phyloP scores from a whole-genome alignment of 208 protist genomes.

The Crithidia fasciculata region DNA sequence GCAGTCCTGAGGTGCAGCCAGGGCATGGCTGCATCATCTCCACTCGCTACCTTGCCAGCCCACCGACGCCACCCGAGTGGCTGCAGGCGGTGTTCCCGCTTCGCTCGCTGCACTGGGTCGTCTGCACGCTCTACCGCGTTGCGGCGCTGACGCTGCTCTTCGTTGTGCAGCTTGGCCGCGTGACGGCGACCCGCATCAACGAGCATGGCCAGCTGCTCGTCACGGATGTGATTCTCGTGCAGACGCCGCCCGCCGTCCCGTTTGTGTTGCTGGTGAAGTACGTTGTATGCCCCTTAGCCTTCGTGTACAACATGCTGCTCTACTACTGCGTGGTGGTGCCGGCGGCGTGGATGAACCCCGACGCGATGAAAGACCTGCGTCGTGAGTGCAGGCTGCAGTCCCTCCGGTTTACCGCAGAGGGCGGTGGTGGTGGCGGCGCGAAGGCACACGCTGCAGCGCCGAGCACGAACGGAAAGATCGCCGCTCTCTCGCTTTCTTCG shows the following conservation, averaged over 20 bases:
- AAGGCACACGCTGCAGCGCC: too few species aligned
- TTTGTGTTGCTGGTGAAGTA: constrained; percentile 82
- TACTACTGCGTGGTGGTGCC: constrained; percentile 83
- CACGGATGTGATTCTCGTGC: constrained; percentile 70
- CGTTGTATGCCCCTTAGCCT: constrained; percentile 57
- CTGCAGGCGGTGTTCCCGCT: constrained; percentile 58
- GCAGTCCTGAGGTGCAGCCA: constrained; percentile 16
- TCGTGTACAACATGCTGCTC: constrained; percentile 59
- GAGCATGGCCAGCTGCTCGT: constrained; percentile 68
- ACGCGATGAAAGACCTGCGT: constrained; percentile 63
- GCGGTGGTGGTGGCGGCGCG: background rate
- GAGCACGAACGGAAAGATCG: too few species aligned
- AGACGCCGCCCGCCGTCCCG: constrained; percentile 87
- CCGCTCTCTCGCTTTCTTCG: too few species aligned
- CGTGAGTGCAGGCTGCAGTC: constrained; percentile 43
- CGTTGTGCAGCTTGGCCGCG: constrained; percentile 45
- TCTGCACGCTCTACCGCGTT: constrained; percentile 61
- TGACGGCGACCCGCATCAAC: constrained; percentile 71
- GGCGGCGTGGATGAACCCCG: constrained; percentile 63
- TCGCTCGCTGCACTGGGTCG: constrained; percentile 61
- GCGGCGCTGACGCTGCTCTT: constrained; percentile 48
- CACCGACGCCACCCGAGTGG: constrained; percentile 60
- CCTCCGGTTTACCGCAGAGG: background rate
- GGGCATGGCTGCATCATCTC: constrained; percentile 38
- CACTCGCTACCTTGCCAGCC: constrained; percentile 38